Base-by-base conservation (phyloP, 768 basidiomycete genomes). In the Auricularia sp. region DNA sequence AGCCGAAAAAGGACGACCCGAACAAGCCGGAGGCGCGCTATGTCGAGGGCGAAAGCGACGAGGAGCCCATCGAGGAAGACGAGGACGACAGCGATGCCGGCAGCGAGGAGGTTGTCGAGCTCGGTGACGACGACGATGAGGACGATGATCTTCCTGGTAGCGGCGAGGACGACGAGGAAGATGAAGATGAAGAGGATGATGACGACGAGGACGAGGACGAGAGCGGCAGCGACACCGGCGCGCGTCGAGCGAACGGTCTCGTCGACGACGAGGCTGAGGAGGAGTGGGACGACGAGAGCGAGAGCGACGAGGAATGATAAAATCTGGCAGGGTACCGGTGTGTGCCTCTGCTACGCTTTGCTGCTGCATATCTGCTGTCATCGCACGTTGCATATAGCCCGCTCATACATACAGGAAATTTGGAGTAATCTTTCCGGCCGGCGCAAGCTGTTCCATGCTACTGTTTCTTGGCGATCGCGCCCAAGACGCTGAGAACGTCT, bases 41-140 rank as follows among this genome's bases (percentile, higher is more conserved):
- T 69, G 84, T 88, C 33, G 90, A 94, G 75, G 92, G 93, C 1
- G 88, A 92, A 71, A 88, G 87, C 62, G 83, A 80, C 35, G 81
- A 78, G 65, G 76, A 76, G 58, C 73, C 74, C 39, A 79, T 81
- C 73, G 84, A 85, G 51, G 77, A 81, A 56, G 77, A 80, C 53
- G 85, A 87, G 68, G 84, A 81, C 44, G 85, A 77, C 6, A 85
- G 84, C 64, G 88, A 90, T 42, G 84, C 80, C 39, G 89, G 86
- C 11, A 90, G 90, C 70, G 77, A 92, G 54, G 91, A 75, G 33
- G 71, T 73, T 23, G 73, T 73, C 16, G 71, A 68, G 61, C 66
- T 71, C 4, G 71, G 69, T 12, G 70, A 65, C 11, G 71, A 71
- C 36, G 71, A 70, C 3, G 66, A 66, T 6, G 65, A 90, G 70